phyloP scores from a whole-genome alignment of 495 filamentous ascomycete genomes.

The Neurospora terricola region DNA sequence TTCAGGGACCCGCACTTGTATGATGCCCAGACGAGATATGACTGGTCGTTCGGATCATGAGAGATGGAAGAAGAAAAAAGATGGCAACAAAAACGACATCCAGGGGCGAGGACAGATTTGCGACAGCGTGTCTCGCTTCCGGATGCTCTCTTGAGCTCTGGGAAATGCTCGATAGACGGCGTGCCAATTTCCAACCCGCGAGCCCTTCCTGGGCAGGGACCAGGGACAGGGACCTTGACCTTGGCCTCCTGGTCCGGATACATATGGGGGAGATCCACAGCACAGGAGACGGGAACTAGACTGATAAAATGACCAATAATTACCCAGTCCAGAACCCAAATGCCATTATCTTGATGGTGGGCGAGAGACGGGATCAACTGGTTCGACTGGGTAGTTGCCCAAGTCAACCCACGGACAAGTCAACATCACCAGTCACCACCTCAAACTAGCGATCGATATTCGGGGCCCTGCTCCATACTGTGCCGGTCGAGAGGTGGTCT shows the following conservation, averaged over 20 bases:
- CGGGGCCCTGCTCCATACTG: not conserved
- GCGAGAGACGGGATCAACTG: not conserved
- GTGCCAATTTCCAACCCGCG: not conserved
- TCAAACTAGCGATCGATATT: not conserved
- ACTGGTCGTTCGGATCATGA: not conserved
- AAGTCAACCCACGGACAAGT: not conserved
- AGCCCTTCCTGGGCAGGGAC: not conserved
- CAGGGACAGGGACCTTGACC: not conserved
- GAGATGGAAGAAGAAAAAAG: not conserved
- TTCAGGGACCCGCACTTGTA: not conserved
- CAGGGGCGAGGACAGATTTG: not conserved
- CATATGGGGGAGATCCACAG: not conserved
- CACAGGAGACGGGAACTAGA: not conserved
- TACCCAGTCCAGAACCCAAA: not conserved
- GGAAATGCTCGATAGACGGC: not conserved
- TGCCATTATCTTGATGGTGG: not conserved
- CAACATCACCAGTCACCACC: not conserved
- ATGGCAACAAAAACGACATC: not conserved
- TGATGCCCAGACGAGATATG: not conserved
- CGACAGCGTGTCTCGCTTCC: not conserved
- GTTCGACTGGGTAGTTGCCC: not conserved
- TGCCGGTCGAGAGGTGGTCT: not conserved
- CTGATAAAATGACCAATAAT: not conserved
- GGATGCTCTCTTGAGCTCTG: not conserved
- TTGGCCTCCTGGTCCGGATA: not conserved